Conservation (phyloP, 2,329 filamentous ascomycete species). For the Pestalotiopsis sp. region DNA sequence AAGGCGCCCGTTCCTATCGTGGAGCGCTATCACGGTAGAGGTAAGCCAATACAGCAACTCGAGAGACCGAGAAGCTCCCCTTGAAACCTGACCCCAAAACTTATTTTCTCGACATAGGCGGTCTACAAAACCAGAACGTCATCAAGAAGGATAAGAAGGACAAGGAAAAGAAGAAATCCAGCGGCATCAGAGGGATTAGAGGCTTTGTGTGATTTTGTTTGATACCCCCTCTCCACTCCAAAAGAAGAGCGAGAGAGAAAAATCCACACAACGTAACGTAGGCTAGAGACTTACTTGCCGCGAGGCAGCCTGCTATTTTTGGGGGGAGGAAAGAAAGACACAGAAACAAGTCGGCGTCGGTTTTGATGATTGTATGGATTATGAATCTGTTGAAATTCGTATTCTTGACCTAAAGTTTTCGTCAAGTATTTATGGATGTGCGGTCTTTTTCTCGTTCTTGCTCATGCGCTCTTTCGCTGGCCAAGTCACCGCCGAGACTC, state of each 20-base stretch:
- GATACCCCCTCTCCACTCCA: not conserved
- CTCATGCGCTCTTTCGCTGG: too few relatives aligned
- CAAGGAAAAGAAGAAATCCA: constrained; percentile 39
- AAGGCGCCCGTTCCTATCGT: constrained; percentile 29
- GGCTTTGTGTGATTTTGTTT: constrained; percentile 29
- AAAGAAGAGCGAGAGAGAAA: too few relatives aligned
- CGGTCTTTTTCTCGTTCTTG: too few relatives aligned
- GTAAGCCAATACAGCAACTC: constrained; percentile 29
- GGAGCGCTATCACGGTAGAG: constrained; percentile 47
- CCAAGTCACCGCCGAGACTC: too few relatives aligned
- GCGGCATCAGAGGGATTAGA: constrained; percentile 38
- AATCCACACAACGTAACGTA: not conserved
- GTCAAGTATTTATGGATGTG: too few relatives aligned
- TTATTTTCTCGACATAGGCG: constrained; percentile 32
- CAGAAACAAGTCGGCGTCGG: not conserved
- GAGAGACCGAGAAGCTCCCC: not conserved
- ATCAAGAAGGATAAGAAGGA: constrained; percentile 47
- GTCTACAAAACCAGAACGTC: constrained; percentile 50
- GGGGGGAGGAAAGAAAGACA: not conserved
- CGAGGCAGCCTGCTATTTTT: not conserved
- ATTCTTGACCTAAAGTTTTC: too few relatives aligned
- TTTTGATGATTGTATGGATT: not conserved
- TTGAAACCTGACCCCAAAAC: constrained; percentile 9
- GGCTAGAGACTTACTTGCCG: not conserved
- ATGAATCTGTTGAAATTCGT: too few relatives aligned